Conservation (phyloP, 164 flowering plant genomes). For the Dillenia turbinata region DNA sequence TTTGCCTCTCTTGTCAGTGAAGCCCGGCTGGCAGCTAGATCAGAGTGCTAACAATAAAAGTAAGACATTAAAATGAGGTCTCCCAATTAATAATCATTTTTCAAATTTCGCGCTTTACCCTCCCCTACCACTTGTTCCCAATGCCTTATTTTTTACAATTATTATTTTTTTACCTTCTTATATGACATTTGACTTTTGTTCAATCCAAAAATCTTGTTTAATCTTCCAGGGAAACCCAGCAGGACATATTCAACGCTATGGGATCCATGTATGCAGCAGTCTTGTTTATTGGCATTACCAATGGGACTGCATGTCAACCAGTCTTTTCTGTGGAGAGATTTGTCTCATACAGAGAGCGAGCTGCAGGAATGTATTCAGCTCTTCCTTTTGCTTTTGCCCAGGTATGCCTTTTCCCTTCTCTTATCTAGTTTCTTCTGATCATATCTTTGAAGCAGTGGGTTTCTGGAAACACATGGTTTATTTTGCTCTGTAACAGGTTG, state of each 20-base stretch:
- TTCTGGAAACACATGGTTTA: not conserved
- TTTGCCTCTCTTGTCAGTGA: too few species aligned
- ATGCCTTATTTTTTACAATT: too few species aligned
- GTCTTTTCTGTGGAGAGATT: conserved; percentile 94
- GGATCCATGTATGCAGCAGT: conserved; percentile 96
- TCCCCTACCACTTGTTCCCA: too few species aligned
- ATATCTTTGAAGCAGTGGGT: not conserved
- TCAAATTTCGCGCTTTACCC: too few species aligned
- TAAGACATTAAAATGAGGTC: too few species aligned
- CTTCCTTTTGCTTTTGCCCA: conserved; percentile 96
- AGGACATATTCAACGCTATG: conserved; percentile 87
- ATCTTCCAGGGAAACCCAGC: conserved; percentile 65
- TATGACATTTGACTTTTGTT: too few species aligned
- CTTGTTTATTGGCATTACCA: conserved; percentile 85
- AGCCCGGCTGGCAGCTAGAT: too few species aligned
- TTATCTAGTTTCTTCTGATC: not conserved
- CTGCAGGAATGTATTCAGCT: conserved; percentile 95
- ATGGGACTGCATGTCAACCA: conserved; percentile 87
- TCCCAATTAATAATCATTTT: too few species aligned
- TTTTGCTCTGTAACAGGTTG: conserved; percentile 58
- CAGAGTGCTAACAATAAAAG: too few species aligned
- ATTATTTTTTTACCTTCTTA: too few species aligned
- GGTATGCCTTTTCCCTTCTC: conserved; percentile 29
- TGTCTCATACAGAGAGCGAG: conserved; percentile 96
- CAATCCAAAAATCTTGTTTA: not conserved